phyloP scores from a whole-genome alignment of 129 eudicot species.

The Saposhnikovia divaricata region DNA sequence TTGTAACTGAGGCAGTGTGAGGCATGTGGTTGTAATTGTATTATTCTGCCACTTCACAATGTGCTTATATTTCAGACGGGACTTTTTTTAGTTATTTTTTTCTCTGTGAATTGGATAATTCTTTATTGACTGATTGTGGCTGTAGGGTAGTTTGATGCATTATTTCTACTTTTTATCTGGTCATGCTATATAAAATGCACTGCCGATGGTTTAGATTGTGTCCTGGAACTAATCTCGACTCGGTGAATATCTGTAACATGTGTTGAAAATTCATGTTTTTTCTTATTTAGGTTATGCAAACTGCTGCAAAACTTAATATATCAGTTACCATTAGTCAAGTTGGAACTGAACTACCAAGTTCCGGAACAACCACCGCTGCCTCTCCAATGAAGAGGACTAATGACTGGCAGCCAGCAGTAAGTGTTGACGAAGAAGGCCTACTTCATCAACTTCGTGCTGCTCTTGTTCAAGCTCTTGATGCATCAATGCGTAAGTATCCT shows the following conservation, averaged over 20 bases:
- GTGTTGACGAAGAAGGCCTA: conserved; percentile 77
- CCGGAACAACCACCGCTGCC: conserved; percentile 31
- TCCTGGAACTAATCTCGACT: not conserved
- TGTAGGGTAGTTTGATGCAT: not conserved
- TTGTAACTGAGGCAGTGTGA: not conserved
- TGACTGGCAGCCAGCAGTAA: conserved; percentile 77
- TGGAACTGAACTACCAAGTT: conserved; percentile 44
- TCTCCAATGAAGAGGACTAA: conserved; percentile 54
- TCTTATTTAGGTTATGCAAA: conserved; percentile 59
- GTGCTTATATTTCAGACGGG: not conserved
- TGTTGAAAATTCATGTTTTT: not conserved
- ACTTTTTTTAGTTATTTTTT: not conserved
- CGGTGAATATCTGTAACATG: not conserved
- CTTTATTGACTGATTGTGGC: not conserved
- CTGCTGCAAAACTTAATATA: conserved; percentile 70
- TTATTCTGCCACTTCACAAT: not conserved
- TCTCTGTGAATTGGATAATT: not conserved
- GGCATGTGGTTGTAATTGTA: not conserved
- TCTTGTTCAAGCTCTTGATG: conserved; percentile 75
- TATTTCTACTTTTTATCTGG: not conserved
- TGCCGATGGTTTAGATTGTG: not conserved
- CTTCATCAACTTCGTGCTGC: conserved; percentile 70
- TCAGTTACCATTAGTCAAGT: conserved; percentile 59
- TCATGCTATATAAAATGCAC: not conserved
- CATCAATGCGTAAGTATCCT: conserved; percentile 44